These are phyloP conservation scores for Antitrichia curtipendula DNA, from an alignment of 225 moss, liverwort and hornwort genomes.

Conservation along the genomic window DNA sequence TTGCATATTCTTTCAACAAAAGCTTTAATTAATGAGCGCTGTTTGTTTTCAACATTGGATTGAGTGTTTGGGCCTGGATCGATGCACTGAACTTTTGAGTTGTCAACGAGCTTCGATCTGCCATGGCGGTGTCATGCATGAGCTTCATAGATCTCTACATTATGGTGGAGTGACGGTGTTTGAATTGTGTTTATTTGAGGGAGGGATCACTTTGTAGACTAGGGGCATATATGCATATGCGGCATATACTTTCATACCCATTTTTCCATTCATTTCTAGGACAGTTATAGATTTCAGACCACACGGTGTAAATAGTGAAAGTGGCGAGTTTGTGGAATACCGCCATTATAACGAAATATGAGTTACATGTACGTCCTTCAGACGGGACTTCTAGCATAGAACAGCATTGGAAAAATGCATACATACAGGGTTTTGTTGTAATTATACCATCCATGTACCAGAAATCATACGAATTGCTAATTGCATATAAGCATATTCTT, in stretches of 20 bases:
- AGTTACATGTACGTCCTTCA: neutral
- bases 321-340: no score
- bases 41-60: neutral
- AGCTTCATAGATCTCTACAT: neutral
- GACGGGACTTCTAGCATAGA: neutral
- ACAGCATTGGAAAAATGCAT: neutral
- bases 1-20: neutral
- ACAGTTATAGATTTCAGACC: no score
- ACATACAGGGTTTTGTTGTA: neutral
- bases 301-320: no score
- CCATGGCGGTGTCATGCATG: neutral
- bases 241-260: no score
- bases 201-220: neutral
- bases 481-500: neutral
- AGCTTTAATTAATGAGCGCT: neutral
- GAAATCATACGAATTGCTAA: neutral
- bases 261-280: no score
- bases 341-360: no score
- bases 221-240: neutral
- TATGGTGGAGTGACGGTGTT: neutral
- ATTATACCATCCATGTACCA: neutral
- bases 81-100: neutral
- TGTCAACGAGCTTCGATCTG: neutral
- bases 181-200: neutral
- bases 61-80: neutral